Evolutionary conservation across 2,329 filamentous ascomycete genomes (phyloP).

Genomic region (Ophiostoma ulmi): DNA sequence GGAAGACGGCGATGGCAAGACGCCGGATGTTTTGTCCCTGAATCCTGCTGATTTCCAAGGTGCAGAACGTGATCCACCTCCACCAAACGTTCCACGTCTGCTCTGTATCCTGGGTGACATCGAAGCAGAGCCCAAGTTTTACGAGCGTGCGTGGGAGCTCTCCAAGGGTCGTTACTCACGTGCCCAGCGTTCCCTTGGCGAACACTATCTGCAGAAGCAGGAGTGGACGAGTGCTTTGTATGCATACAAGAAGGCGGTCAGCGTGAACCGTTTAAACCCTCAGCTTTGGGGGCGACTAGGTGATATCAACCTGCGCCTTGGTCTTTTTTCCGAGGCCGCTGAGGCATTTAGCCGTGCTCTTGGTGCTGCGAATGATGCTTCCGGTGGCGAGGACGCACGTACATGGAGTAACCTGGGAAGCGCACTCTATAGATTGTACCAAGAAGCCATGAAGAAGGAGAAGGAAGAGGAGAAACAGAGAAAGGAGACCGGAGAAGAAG

Average conservation of each 20-base stretch:
- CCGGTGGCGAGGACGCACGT: slow-evolving; percentile 83
- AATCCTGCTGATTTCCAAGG: slow-evolving; percentile 53
- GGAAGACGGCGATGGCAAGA: slow-evolving; percentile 46
- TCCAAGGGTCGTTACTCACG: slow-evolving; percentile 76
- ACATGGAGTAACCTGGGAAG: slow-evolving; percentile 94
- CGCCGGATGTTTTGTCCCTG: slow-evolving; percentile 54
- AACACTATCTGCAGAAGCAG: slow-evolving; percentile 64
- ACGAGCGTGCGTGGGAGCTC: slow-evolving; percentile 81
- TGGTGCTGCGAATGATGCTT: slow-evolving; percentile 50
- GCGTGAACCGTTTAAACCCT: slow-evolving; percentile 74
- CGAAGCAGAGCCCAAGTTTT: slow-evolving; percentile 67
- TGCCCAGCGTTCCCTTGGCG: slow-evolving; percentile 80
- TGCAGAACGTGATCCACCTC: slow-evolving; percentile 62
- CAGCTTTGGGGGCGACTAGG: slow-evolving; percentile 86
- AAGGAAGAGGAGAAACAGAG: slow-evolving; percentile 28
- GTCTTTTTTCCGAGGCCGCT: slow-evolving; percentile 70
- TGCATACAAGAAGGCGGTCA: slow-evolving; percentile 72
- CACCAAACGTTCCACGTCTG: slow-evolving; percentile 76
- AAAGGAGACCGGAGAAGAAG: slow-evolving; percentile 32
- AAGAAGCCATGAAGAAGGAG: slow-evolving; percentile 44
- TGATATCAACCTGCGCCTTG: slow-evolving; percentile 76
- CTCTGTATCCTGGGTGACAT: slow-evolving; percentile 94
- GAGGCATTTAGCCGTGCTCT: slow-evolving; percentile 81
- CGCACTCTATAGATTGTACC: slow-evolving; percentile 67
- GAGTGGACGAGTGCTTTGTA: slow-evolving; percentile 65